Percentiles rank a stretch among this genome's conserved stretches.
These are phyloP conservation scores for Wickerhamomyces mucosus DNA, from an alignment of 805 yeast genomes.

Conservation along the genomic window DNA sequence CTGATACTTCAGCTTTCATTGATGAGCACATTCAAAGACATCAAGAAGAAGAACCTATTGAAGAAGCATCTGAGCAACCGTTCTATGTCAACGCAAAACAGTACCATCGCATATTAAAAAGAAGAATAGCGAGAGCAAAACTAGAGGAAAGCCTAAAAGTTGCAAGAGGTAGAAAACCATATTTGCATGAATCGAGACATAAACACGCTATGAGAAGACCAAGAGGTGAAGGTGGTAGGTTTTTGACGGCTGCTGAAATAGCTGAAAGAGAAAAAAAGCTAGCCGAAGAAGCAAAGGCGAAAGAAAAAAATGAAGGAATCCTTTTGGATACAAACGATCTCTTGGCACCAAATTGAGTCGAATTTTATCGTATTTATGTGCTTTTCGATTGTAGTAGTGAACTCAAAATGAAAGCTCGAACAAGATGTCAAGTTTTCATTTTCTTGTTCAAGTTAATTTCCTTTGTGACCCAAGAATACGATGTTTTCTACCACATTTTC, in stretches of 20 bases:
- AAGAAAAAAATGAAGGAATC: slow-evolving; percentile 4
- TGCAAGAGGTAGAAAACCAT: slow-evolving; percentile 86
- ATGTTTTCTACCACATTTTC: no score
- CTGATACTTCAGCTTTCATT: no score
- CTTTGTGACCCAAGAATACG: no score
- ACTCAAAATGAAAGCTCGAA: no score
- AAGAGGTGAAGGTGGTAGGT: slow-evolving; percentile 97
- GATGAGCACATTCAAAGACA: no score
- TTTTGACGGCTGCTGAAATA: slow-evolving; percentile 84
- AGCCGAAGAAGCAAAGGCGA: slow-evolving; percentile 14
- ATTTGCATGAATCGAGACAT: slow-evolving; percentile 93
- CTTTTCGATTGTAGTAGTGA: no score
- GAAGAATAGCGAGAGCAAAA: slow-evolving; percentile 89
- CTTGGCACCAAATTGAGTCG: no score
- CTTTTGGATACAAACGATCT: slow-evolving; percentile 3
- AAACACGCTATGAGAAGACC: slow-evolving; percentile 99
- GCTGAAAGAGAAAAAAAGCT: slow-evolving; percentile 43
- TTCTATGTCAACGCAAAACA: slow-evolving; percentile 97
- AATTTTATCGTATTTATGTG: no score
- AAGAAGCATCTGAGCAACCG: slow-evolving; percentile 64
- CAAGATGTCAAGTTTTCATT: no score
- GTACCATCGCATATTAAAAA: slow-evolving; percentile 85
- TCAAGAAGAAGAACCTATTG: slow-evolving; percentile 3
- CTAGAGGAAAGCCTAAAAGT: slow-evolving; percentile 82
- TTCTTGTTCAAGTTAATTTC: no score